Evolutionary conservation across 2,329 filamentous ascomycete species (phyloP).

Genomic region (Beauveria varroae): DNA sequence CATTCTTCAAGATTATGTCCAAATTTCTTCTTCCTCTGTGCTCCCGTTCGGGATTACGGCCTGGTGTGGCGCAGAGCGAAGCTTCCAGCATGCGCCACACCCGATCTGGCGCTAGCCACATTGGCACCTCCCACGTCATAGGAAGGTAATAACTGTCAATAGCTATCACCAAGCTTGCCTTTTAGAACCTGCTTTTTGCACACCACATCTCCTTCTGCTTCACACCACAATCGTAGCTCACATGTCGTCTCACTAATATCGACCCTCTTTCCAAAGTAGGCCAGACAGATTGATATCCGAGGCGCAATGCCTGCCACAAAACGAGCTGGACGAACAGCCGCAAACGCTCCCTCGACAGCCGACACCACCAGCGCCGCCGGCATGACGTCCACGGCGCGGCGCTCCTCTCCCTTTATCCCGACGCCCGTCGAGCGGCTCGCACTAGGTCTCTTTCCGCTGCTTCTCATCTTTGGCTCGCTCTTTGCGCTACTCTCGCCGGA

Average conservation of each 20-base stretch:
- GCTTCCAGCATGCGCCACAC: slow-evolving; percentile 1
- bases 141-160: background rate
- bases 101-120: background rate
- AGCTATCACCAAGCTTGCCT: background rate
- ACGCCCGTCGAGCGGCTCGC: slow-evolving; percentile 59
- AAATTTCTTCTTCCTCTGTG: too few relatives aligned
- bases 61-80: background rate
- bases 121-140: background rate
- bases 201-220: background rate
- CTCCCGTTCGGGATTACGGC: background rate
- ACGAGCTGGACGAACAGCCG: slow-evolving; percentile 7
- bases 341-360: background rate
- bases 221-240: background rate
- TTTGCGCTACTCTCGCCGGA: slow-evolving; percentile 73
- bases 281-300: background rate
- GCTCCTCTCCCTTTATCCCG: slow-evolving; percentile 56
- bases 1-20: too few relatives aligned
- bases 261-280: background rate
- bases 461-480: slow-evolving; percentile 73
- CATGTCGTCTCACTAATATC: too few relatives aligned
- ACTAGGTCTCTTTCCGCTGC: slow-evolving; percentile 65
- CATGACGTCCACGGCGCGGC: slow-evolving; percentile 20
- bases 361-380: slow-evolving; percentile 7
- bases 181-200: background rate
- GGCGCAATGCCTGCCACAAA: slow-evolving; percentile 22